Evolutionary conservation across 768 basidiomycete species (phyloP).

Genomic region (Hypholoma sublateritium): DNA sequence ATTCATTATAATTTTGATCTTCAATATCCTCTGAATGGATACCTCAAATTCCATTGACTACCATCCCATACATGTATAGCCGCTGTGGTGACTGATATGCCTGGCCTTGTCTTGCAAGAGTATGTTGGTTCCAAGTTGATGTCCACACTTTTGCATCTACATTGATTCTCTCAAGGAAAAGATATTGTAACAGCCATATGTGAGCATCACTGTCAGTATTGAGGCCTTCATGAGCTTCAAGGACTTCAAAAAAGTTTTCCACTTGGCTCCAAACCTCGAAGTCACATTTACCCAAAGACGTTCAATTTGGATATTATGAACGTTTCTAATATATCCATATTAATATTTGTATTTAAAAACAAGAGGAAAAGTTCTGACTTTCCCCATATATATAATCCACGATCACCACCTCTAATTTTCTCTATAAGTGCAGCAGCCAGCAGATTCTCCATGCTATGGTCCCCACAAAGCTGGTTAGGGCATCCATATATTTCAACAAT

Average conservation of each 20-base stretch:
- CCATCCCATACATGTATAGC: constrained; percentile 1
- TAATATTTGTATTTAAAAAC: background rate
- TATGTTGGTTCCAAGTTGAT: constrained; percentile 26
- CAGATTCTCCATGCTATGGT: constrained; percentile 28
- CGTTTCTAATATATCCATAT: constrained; percentile 8
- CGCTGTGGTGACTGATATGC: constrained; percentile 1
- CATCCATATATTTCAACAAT: constrained; percentile 9
- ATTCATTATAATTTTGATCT: background rate
- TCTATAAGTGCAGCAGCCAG: constrained; percentile 20
- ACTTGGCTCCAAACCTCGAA: constrained; percentile 26
- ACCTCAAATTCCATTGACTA: constrained; percentile 3
- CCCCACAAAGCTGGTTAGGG: constrained; percentile 20
- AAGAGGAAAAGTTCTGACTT: constrained; percentile 8
- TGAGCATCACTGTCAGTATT: constrained; percentile 21
- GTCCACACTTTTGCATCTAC: constrained; percentile 24
- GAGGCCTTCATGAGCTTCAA: constrained; percentile 28
- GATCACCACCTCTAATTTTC: constrained; percentile 4
- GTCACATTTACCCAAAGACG: constrained; percentile 37
- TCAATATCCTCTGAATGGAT: background rate
- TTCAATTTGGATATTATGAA: constrained; percentile 31
- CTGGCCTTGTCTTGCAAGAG: background rate
- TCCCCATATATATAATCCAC: constrained; percentile 26
- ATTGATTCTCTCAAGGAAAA: constrained; percentile 30
- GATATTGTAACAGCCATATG: constrained; percentile 35
- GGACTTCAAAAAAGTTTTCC: constrained; percentile 30